phyloP scores from a whole-genome alignment of 495 filamentous ascomycete genomes.

The Bryoglossum gracile region DNA sequence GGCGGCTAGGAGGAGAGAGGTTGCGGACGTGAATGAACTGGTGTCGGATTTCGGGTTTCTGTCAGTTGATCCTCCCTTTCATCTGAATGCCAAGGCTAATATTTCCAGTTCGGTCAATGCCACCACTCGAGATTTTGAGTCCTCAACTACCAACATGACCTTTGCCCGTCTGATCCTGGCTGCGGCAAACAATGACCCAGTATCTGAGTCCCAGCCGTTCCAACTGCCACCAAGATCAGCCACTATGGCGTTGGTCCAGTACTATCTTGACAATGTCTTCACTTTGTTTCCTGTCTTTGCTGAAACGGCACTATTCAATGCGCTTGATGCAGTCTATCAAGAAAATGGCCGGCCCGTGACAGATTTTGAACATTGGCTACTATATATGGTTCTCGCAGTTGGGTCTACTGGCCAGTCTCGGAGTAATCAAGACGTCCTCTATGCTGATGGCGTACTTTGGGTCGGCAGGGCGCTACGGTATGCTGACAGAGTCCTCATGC shows the following conservation, averaged over 20 bases:
- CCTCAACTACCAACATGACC: constrained; percentile 74
- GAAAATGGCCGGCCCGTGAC: constrained; percentile 50
- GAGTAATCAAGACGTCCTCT: constrained; percentile 53
- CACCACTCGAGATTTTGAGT: constrained; percentile 84
- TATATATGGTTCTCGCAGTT: constrained; percentile 85
- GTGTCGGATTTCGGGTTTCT: constrained; percentile 78
- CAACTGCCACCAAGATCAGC: constrained; percentile 58
- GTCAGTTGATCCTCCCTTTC: constrained; percentile 33
- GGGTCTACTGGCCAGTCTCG: constrained; percentile 65
- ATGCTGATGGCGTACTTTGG: constrained; percentile 56
- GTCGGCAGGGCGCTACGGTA: constrained; percentile 63
- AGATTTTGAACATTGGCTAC: constrained; percentile 72
- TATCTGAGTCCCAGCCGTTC: constrained; percentile 49
- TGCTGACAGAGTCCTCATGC: constrained; percentile 72
- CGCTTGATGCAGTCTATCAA: constrained; percentile 70
- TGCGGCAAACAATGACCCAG: constrained; percentile 56
- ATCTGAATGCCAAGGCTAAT: constrained; percentile 4
- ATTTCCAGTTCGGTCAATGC: constrained; percentile 72
- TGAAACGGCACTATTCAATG: constrained; percentile 64
- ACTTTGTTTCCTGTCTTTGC: constrained; percentile 72
- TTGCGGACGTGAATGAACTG: constrained; percentile 69
- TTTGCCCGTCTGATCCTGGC: constrained; percentile 78
- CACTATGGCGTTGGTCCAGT: constrained; percentile 60
- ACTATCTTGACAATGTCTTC: constrained; percentile 78
- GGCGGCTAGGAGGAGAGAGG: constrained; percentile 51